Evolutionary conservation across 768 basidiomycete species (phyloP), one percentile per base, ranked within the genome.

Genomic region (Lanmaoa pseudosensibilis): DNA sequence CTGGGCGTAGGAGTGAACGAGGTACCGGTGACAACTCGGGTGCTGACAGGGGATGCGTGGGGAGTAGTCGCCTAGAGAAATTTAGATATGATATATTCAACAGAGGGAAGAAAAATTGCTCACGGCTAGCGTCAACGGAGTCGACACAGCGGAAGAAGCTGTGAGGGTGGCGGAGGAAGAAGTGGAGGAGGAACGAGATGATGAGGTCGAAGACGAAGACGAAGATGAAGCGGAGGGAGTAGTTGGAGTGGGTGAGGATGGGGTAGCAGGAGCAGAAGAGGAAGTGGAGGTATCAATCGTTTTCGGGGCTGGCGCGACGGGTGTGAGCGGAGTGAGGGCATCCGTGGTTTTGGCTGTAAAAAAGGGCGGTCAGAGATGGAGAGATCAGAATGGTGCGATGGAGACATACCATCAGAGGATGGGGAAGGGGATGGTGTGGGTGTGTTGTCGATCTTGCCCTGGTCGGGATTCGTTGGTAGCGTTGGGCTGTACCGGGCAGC

Each of bases 281-380:
- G 62, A 19, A 15, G 67, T n/a, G 13, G 67, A 32, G 39, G 69
- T 56, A 21, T 65, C 48, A 9, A 63, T 49, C 36, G 62, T 47
- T 19, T 64, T 55, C 5, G 58, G 21, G 16, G 68, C 9, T 34
- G 66, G 37, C 11, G 7, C 1, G 2, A n/a, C 32, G 36, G 55
- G 5, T 4, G 57, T 30, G 9, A 38, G 7, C 0, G 56, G 9
- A 36, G n/a, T 2, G 32, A n/a, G 2, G 5, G 19, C 0, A 2
- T n/a, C 33, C 1, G 57, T 7, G 5, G 50, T 25, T 34, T 46
- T 19, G 11, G 47, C 67, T 66, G n/a, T 27, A 18, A 11, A 44
- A 18, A 9, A 41, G 11, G 1, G 3, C 8, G 16, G 40, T 65
- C 15, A 68, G 63, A 38, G 3, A 15, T 1, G 7, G 6, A n/a